These are phyloP conservation scores for Dendryphion nanum DNA, from an alignment of 2,329 filamentous ascomycete species.

Conservation along the genomic window DNA sequence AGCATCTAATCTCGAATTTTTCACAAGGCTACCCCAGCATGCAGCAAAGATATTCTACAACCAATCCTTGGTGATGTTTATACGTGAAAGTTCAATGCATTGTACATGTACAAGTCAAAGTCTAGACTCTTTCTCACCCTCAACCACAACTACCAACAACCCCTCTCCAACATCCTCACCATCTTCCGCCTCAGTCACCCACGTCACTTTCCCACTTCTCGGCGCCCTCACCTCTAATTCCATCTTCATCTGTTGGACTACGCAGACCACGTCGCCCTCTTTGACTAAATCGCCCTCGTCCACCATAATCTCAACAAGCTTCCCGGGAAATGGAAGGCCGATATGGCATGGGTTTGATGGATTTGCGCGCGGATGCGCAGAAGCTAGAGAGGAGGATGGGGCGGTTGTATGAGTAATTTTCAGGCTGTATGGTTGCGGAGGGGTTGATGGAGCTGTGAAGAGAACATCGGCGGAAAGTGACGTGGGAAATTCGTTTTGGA, in stretches of 20 bases:
- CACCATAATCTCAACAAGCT: constrained; percentile 59
- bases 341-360: constrained; percentile 52
- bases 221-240: constrained; percentile 60
- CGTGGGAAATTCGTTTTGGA: constrained; percentile 60
- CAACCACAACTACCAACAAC: constrained; percentile 51
- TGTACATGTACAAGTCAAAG: too few relatives aligned
- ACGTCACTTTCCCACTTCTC: constrained; percentile 48
- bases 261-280: constrained; percentile 55
- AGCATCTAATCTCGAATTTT: too few relatives aligned
- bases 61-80: too few relatives aligned
- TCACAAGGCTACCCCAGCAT: too few relatives aligned
- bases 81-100: too few relatives aligned
- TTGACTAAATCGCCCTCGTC: constrained; percentile 54
- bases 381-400: constrained; percentile 39
- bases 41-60: too few relatives aligned
- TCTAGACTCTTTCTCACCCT: constrained; percentile 22
- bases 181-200: constrained; percentile 55
- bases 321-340: constrained; percentile 57
- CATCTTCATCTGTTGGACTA: constrained; percentile 69
- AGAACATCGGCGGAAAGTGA: constrained; percentile 54
- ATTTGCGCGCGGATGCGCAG: constrained; percentile 51
- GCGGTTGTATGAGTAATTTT: constrained; percentile 46
- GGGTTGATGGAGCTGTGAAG: constrained; percentile 41
- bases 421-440: constrained; percentile 45
- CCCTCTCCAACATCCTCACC: constrained; percentile 58